Base-by-base conservation (phyloP, 768 basidiomycete species). In the Lepiota venenata region DNA sequence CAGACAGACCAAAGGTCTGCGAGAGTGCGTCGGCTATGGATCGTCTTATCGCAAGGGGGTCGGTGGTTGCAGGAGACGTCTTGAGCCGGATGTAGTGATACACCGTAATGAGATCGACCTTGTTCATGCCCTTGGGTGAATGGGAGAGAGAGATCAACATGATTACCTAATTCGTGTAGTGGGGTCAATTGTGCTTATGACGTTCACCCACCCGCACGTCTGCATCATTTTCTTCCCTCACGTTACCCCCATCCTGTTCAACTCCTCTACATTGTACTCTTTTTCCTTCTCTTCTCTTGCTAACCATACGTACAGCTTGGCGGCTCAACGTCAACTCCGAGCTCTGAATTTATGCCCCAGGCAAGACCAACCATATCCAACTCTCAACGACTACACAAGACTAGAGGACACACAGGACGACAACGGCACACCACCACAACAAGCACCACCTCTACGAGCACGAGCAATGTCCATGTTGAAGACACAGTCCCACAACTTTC, bases 71-170 rank as follows among this genome's bases (percentile, higher is more conserved):
- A 20, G 56, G 56, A 2, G 39, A 42, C 25, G 51, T 41, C 32
- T 27, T 39, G 20, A 57, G 45, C 18, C 43, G 56, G 39, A 57
- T 47, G 27, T 57, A 57, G 45, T 47, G 56, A 16, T 57, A 55
- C 53, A 55, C 48, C 32, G 12, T 18, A 32, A 40, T 25, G 37
- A 15, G 36, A 20, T 45, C 18, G 35, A 7, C 6, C 10, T 21
- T 32, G 32, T 32, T 32, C 32, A 32, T 32, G 3, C 10, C 32
- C 32, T 32, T 32, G 32, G 29, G 7, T 44, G 22, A 7, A 20
- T 18, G 32, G 21, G 29, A 44, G 20, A 12, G 16, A n/a, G n/a
- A 35, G 18, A 36, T 15, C 7, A 7, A 44, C n/a, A 2, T 42
- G 50, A 16, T 52, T 52, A 52, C 32, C 10, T 52, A 52, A 52